A percentile compares a stretch with the other conserved stretches of the same genome.
These are phyloP conservation scores for Annulohypoxylon stygium DNA, from an alignment of 495 filamentous ascomycete genomes.

Conservation along the genomic window DNA sequence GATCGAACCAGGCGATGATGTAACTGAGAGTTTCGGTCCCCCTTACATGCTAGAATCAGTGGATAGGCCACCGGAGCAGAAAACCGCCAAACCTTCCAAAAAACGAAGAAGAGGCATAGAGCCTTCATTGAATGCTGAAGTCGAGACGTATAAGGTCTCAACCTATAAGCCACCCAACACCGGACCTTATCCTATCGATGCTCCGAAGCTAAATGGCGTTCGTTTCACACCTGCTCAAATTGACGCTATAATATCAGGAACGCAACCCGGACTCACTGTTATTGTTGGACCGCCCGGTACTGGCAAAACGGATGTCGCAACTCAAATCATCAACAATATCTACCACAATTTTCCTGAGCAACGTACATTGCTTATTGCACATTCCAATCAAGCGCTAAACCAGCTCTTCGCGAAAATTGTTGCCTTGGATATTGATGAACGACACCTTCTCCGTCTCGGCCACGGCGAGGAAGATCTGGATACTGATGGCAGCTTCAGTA, in stretches of 20 bases:
- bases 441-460: slow-evolving; percentile 91
- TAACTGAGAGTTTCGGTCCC: slow-evolving; percentile 80
- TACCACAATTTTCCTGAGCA: slow-evolving; percentile 97
- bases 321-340: slow-evolving; percentile 98
- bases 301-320: slow-evolving; percentile 98
- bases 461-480: slow-evolving; percentile 96
- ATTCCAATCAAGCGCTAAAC: slow-evolving; percentile 98
- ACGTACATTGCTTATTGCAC: slow-evolving; percentile 91
- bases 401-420: slow-evolving; percentile 99
- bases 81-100: slow-evolving; percentile 71
- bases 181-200: slow-evolving; percentile 91
- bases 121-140: slow-evolving; percentile 65
- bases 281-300: slow-evolving; percentile 97
- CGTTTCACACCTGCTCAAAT: slow-evolving; percentile 93
- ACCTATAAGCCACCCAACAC: slow-evolving; percentile 93
- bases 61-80: slow-evolving; percentile 61
- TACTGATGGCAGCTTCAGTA: slow-evolving; percentile 89
- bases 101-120: slow-evolving; percentile 86
- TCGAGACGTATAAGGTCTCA: slow-evolving; percentile 81
- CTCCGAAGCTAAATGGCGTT: slow-evolving; percentile 83
- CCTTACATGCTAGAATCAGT: slow-evolving; percentile 84
- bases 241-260: slow-evolving; percentile 92
- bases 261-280: slow-evolving; percentile 93
- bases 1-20: slow-evolving; percentile 79
- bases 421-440: slow-evolving; percentile 92